phyloP scores from a whole-genome alignment of 495 filamentous ascomycete genomes.

The Penicillium simplicissimum region DNA sequence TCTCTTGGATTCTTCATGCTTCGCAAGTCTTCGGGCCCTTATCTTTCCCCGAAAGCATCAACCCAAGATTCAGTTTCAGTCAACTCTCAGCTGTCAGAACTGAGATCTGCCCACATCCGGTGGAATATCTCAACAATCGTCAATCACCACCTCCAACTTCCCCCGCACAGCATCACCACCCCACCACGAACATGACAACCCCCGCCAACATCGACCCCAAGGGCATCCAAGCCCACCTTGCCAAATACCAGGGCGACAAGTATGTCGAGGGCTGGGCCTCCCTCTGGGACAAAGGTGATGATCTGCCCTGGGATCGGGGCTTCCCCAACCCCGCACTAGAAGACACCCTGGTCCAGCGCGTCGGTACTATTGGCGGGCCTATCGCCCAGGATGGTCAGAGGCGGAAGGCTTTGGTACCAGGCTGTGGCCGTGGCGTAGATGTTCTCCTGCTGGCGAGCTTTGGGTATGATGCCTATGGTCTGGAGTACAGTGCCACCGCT shows the following conservation, averaged over 20 bases:
- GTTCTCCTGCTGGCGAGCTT: conserved; percentile 67
- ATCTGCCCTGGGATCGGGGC: conserved; percentile 70
- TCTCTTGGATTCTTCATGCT: neutral
- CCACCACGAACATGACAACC: conserved; percentile 21
- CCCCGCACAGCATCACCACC: conserved; percentile 5
- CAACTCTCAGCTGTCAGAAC: neutral
- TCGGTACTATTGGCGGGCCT: conserved; percentile 46
- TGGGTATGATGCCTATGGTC: conserved; percentile 72
- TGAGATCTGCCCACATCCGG: neutral
- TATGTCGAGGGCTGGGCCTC: conserved; percentile 57
- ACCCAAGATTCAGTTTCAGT: neutral
- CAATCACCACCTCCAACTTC: neutral
- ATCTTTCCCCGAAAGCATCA: neutral
- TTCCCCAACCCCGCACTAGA: conserved; percentile 65
- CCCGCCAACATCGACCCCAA: conserved; percentile 27
- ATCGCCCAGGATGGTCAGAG: conserved; percentile 29
- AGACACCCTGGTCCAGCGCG: conserved; percentile 56
- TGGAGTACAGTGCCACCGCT: conserved; percentile 65
- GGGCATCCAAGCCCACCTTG: conserved; percentile 29
- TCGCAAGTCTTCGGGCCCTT: neutral
- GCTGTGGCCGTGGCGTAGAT: conserved; percentile 78
- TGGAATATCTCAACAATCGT: neutral
- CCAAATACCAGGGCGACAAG: conserved; percentile 32
- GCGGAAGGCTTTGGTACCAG: conserved; percentile 62
- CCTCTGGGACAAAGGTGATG: conserved; percentile 61